phyloP scores from a whole-genome alignment of 495 filamentous ascomycete species.

The Lichenothelia convexa region DNA sequence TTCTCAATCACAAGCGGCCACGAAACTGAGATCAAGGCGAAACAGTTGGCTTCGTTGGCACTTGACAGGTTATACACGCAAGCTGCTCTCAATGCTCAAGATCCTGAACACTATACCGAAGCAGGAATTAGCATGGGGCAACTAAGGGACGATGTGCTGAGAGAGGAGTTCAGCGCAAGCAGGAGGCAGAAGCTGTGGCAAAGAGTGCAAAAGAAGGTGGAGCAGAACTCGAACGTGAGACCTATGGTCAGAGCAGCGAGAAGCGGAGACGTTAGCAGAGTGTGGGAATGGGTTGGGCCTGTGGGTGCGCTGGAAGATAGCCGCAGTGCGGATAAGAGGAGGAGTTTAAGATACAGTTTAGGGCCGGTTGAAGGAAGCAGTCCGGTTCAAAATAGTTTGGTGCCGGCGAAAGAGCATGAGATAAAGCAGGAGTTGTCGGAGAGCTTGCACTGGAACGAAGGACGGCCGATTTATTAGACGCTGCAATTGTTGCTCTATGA shows the following conservation, averaged over 20 bases:
- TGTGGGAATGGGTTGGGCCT: constrained; percentile 93
- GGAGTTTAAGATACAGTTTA: constrained; percentile 31
- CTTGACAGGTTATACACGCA: constrained; percentile 68
- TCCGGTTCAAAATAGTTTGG: background rate
- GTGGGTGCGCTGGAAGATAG: constrained; percentile 21
- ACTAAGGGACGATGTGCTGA: constrained; percentile 75
- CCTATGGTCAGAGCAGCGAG: constrained; percentile 64
- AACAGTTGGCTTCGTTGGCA: constrained; percentile 60
- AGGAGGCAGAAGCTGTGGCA: constrained; percentile 66
- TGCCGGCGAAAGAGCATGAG: background rate
- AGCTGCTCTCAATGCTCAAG: constrained; percentile 55
- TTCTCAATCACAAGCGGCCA: constrained; percentile 35
- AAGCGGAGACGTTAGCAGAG: constrained; percentile 68
- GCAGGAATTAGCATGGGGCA: constrained; percentile 71
- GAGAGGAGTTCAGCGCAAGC: constrained; percentile 56
- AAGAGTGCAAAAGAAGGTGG: constrained; percentile 63
- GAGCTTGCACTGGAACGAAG: constrained; percentile 12
- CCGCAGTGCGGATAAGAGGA: constrained; percentile 23
- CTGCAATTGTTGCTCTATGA: too few relatives aligned
- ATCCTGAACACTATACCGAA: constrained; percentile 36
- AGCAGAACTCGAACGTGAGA: constrained; percentile 82
- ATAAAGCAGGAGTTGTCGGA: constrained; percentile 2
- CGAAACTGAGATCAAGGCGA: constrained; percentile 49
- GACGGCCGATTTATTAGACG: constrained; percentile 14
- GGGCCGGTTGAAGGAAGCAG: constrained; percentile 7